These are phyloP conservation scores for Turnera subulata DNA, from an alignment of 345 rosid genomes.

Conservation along the genomic window DNA sequence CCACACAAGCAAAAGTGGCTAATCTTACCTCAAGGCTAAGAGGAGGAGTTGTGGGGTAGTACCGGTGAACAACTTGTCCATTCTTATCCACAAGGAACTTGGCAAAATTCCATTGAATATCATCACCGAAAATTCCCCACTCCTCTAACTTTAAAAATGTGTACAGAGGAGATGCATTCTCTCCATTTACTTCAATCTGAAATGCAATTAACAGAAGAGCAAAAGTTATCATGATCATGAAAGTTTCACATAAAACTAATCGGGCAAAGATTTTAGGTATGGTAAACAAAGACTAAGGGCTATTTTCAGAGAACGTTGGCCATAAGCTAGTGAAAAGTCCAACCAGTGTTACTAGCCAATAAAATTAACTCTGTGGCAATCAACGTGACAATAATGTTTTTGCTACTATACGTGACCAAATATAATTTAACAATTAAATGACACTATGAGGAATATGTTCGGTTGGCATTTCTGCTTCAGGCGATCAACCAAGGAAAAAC, in stretches of 20 bases:
- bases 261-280: too few species aligned
- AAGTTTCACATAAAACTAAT: neutral
- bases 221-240: neutral
- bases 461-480: too few species aligned
- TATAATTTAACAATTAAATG: too few species aligned
- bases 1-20: neutral
- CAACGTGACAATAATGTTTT: too few species aligned
- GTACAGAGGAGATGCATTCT: conserved; percentile 26
- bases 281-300: too few species aligned
- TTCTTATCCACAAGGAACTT: conserved; percentile 26
- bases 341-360: too few species aligned
- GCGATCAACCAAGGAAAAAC: too few species aligned
- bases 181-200: conserved; percentile 30
- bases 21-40: conserved; percentile 26
- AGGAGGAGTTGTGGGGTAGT: conserved; percentile 31
- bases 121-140: conserved; percentile 35
- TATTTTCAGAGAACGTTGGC: too few species aligned
- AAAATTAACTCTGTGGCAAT: too few species aligned
- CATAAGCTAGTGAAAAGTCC: too few species aligned
- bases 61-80: conserved; percentile 28
- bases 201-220: neutral
- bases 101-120: conserved; percentile 34
- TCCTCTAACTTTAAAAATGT: conserved; percentile 26
- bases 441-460: too few species aligned
- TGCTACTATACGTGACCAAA: too few species aligned